Evolutionary conservation across 768 basidiomycete genomes (phyloP).

Genomic region (Mrakia hoshinonis): DNA sequence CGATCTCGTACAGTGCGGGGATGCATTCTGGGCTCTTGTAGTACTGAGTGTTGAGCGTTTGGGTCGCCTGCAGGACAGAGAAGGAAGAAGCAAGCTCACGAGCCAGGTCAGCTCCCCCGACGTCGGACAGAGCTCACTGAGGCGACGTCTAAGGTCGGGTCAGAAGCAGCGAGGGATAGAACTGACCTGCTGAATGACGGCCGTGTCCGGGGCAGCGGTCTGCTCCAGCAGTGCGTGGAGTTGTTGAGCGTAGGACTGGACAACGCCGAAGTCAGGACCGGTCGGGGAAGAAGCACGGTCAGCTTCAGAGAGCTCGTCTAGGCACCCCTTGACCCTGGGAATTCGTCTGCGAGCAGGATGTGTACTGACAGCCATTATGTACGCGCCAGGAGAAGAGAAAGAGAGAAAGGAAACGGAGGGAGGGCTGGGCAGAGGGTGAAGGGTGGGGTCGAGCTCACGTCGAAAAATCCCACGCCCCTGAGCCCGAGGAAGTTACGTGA

Average conservation of each 20-base stretch:
- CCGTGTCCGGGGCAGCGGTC: constrained; percentile 79
- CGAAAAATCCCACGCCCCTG: neutral
- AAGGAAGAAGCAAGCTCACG: constrained; percentile 18
- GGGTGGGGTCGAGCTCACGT: neutral
- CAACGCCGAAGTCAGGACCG: neutral
- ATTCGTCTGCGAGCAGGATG: neutral
- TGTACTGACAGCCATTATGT: neutral
- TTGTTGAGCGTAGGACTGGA: constrained; percentile 45
- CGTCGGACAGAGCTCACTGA: neutral
- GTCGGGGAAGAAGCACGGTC: neutral
- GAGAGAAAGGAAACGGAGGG: neutral
- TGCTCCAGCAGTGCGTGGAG: constrained; percentile 78
- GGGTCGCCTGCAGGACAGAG: constrained; percentile 59
- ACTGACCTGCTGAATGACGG: constrained; percentile 76
- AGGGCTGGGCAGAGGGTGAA: neutral
- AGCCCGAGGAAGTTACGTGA: too few relatives aligned
- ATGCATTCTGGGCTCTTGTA: constrained; percentile 89
- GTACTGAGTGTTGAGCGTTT: constrained; percentile 79
- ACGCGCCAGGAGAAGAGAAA: constrained; percentile 2
- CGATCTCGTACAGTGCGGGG: constrained; percentile 76
- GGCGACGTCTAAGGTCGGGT: neutral
- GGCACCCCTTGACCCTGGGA: too few relatives aligned
- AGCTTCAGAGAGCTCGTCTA: constrained; percentile 1
- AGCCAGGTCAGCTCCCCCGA: constrained; percentile 28
- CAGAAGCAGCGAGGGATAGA: neutral